Percentiles rank a stretch among this genome's conserved stretches.
phyloP scores from a whole-genome alignment of 192 early-diverging fungal species.

The Coemansia javaensis region DNA sequence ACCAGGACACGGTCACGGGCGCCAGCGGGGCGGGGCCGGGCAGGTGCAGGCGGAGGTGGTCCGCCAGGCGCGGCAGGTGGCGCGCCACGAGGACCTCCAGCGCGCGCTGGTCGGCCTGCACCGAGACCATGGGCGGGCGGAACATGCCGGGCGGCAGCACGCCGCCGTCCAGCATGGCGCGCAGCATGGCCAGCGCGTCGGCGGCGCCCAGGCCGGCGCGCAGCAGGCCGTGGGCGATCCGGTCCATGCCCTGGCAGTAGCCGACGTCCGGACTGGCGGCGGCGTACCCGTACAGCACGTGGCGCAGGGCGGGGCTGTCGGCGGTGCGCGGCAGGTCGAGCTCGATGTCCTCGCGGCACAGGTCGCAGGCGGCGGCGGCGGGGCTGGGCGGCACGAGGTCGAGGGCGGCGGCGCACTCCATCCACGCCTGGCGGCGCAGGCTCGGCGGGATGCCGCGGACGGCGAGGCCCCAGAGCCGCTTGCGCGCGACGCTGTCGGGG shows the following conservation, averaged over 20 bases:
- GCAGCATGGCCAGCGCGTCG: slow-evolving; percentile 49
- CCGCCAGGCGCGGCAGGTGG: slow-evolving; percentile 45
- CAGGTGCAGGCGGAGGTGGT: slow-evolving; percentile 42
- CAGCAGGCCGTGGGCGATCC: slow-evolving; percentile 50
- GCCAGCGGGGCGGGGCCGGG: slow-evolving; percentile 40
- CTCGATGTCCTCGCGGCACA: slow-evolving; percentile 32
- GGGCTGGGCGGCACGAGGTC: slow-evolving; percentile 5
- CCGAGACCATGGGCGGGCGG: slow-evolving; percentile 46
- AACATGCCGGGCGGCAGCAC: slow-evolving; percentile 52
- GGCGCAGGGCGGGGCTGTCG: slow-evolving; percentile 8
- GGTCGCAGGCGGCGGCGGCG: not conserved
- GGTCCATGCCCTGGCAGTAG: slow-evolving; percentile 61
- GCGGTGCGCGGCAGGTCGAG: slow-evolving; percentile 36
- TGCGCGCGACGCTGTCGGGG: not conserved
- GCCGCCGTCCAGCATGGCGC: slow-evolving; percentile 43
- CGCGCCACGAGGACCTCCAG: slow-evolving; percentile 50
- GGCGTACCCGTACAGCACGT: slow-evolving; percentile 34
- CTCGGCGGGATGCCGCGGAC: slow-evolving; percentile 21
- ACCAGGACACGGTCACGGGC: slow-evolving; percentile 55
- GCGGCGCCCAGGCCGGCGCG: slow-evolving; percentile 43
- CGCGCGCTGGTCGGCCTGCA: slow-evolving; percentile 53
- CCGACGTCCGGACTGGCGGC: slow-evolving; percentile 41
- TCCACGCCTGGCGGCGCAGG: slow-evolving; percentile 40
- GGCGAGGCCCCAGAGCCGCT: slow-evolving; percentile 16
- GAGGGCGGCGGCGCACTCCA: slow-evolving; percentile 37